These are phyloP conservation scores for Hyaloscypha variabilis DNA, from an alignment of 495 filamentous ascomycete species.

Conservation along the genomic window DNA sequence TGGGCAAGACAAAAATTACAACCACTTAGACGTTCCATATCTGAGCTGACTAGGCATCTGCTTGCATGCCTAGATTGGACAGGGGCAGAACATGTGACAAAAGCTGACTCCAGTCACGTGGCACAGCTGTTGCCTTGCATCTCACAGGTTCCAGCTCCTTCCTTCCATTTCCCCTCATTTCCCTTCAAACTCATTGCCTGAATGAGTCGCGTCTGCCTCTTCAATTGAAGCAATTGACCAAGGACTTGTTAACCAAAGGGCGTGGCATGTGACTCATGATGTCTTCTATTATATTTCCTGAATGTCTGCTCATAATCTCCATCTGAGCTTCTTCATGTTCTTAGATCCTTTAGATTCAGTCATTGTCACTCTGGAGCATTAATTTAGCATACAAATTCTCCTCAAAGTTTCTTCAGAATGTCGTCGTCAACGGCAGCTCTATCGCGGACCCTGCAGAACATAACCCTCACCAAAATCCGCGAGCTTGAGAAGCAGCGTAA, in stretches of 20 bases:
- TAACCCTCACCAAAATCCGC: constrained; percentile 65
- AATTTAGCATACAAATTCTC: neutral
- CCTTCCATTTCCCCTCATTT: neutral
- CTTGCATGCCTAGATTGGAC: neutral
- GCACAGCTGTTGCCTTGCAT: neutral
- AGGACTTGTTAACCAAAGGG: constrained; percentile 6
- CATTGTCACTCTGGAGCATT: neutral
- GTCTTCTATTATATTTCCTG: neutral
- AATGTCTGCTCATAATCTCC: neutral
- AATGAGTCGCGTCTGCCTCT: neutral
- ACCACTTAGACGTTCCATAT: neutral
- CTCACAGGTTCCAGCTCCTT: neutral
- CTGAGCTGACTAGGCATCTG: neutral
- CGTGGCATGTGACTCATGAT: neutral
- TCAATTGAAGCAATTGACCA: neutral
- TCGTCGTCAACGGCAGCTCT: constrained; percentile 41
- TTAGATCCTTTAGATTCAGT: neutral
- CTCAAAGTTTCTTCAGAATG: neutral
- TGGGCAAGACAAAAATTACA: neutral
- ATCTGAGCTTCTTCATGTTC: constrained; percentile 25
- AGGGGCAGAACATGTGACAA: neutral
- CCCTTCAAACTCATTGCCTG: neutral
- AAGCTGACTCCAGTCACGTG: neutral
- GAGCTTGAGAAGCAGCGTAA: constrained; percentile 62
- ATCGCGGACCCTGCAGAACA: constrained; percentile 64